Base-by-base conservation (phyloP, 2,329 filamentous ascomycete species). In the Xylaria hypoxylon region DNA sequence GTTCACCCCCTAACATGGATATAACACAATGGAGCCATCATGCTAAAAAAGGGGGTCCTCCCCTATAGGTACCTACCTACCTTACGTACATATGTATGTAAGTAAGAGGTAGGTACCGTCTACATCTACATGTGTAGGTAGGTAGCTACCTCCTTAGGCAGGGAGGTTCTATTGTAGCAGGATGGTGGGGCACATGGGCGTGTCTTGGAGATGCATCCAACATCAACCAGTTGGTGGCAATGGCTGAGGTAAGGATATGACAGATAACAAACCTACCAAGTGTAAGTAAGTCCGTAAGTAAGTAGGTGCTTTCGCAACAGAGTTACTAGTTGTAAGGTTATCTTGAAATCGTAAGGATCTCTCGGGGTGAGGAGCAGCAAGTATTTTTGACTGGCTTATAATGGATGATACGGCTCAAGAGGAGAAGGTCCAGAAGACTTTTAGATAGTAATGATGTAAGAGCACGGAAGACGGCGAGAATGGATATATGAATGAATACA, bases 131-230 rank as follows among this genome's bases (percentile, higher is more conserved):
- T n/a, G 10, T 50, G 28, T 17, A 33, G 53, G 50, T 6, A 53
- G 10, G 51, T 55, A 42, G 35, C 22, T 42, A 13, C n/a, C 40
- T n/a, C 19, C 10, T 11, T 11, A 13, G 15, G 38, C 38, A 40
- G 38, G 7, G 15, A 5, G 38, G 5, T n/a, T 2, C 40, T 44
- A 31, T 45, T 22, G 48, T 13, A 38, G 17, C 17, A 24, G 52
- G 19, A 51, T 40, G 56, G 48, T 28, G 19, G 40, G 28, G 48
- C 55, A 64, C 55, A 40, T 38, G 55, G 56, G 15, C 22, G 33
- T 51, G 61, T 52, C 19, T n/a, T 17, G 7, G 26, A 52, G 35
- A 44, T 48, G 40, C 35, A 51, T 40, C 44, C 24, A 26, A 22
- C 33, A 40, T 31, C 45, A 40, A 42, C 40, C 45, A 42, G 45